These are phyloP conservation scores for Casuarina equisetifolia DNA, from an alignment of 306 rosid genomes.

Conservation along the genomic window DNA sequence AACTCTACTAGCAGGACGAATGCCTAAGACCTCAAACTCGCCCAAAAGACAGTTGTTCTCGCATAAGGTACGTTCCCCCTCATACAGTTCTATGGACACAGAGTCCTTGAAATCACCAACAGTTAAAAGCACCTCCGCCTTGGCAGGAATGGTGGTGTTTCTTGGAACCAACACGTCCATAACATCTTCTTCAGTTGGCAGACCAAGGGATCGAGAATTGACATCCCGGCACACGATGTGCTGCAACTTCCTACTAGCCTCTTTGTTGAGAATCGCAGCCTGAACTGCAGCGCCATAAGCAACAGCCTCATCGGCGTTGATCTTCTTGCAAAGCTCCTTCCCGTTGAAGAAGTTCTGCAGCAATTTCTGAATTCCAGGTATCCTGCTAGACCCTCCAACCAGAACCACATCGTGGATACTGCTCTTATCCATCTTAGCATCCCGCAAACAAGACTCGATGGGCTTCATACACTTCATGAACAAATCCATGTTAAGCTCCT, in stretches of 20 bases:
- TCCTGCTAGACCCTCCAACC: conserved; percentile 44
- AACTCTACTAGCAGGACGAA: conserved; percentile 48
- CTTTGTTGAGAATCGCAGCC: conserved; percentile 35
- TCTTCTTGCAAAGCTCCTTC: conserved; percentile 44
- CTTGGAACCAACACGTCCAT: not conserved
- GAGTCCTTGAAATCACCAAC: not conserved
- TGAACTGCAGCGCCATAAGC: conserved; percentile 43
- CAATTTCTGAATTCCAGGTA: conserved; percentile 38
- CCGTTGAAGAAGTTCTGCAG: conserved; percentile 40
- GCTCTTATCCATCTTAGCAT: conserved; percentile 37
- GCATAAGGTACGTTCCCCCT: not conserved
- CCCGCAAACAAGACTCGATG: conserved; percentile 37
- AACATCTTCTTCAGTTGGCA: not conserved
- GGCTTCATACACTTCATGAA: conserved; percentile 37
- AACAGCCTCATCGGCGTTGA: conserved; percentile 46
- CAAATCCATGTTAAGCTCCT: conserved; percentile 41
- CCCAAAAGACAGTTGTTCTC: conserved; percentile 40
- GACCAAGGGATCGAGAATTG: not conserved
- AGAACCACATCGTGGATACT: conserved; percentile 36
- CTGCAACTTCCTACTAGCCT: conserved; percentile 13
- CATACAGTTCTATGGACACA: not conserved
- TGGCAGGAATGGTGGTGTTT: not conserved
- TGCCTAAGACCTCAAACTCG: conserved; percentile 43
- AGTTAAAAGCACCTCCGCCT: conserved; percentile 13
- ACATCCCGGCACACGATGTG: not conserved